These are phyloP conservation scores for Viola odorata DNA, from an alignment of 345 rosid species.

Conservation along the genomic window DNA sequence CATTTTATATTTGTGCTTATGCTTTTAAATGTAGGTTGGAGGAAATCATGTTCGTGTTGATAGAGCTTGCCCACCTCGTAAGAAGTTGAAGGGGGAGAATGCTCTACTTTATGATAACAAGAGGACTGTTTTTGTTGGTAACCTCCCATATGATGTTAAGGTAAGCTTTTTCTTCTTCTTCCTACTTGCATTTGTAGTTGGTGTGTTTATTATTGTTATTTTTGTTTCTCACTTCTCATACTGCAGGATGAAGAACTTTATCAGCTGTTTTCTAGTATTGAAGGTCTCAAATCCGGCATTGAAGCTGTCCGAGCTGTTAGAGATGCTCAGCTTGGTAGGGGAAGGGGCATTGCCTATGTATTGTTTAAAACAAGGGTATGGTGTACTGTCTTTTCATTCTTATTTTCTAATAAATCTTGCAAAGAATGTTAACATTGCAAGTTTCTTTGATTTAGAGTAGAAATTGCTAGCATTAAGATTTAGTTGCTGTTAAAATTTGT, in stretches of 20 bases:
- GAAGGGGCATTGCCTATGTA: conserved; percentile 95
- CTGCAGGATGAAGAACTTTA: conserved; percentile 89
- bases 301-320: conserved; percentile 94
- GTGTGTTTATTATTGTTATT: conserved; percentile 1
- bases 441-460: no score
- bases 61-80: conserved; percentile 95
- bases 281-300: conserved; percentile 47
- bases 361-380: conserved; percentile 80
- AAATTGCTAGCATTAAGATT: no score
- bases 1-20: background rate
- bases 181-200: conserved; percentile 1
- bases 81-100: conserved; percentile 65
- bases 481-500: no score
- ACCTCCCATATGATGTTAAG: conserved; percentile 97
- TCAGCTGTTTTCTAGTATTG: conserved; percentile 64
- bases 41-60: conserved; percentile 95
- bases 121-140: conserved; percentile 86
- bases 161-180: conserved; percentile 27
- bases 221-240: background rate
- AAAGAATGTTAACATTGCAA: no score
- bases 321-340: conserved; percentile 73
- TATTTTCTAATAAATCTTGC: background rate
- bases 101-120: conserved; percentile 61
- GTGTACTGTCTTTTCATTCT: conserved; percentile 4
- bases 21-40: conserved; percentile 42